These are phyloP conservation scores for Arbutus unedo DNA, from an alignment of 148 eudicot genomes.

Conservation along the genomic window DNA sequence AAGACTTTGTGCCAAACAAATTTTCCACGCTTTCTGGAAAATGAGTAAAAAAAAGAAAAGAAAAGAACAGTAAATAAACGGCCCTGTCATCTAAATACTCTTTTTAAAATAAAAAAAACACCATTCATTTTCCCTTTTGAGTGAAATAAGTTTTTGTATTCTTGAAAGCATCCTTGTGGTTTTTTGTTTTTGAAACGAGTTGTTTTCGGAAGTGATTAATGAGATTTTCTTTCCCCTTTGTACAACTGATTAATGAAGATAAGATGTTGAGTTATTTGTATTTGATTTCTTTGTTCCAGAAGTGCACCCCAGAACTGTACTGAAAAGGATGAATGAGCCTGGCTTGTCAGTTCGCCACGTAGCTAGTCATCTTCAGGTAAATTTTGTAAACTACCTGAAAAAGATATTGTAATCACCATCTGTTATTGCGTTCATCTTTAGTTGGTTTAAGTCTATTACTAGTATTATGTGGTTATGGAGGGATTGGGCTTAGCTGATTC, in stretches of 20 bases:
- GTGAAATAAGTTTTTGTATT: too few relatives aligned
- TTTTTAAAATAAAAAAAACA: too few relatives aligned
- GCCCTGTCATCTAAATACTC: background rate
- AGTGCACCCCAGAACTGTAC: constrained; percentile 9
- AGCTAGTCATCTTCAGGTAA: constrained; percentile 26
- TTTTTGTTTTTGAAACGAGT: too few relatives aligned
- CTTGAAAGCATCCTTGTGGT: too few relatives aligned
- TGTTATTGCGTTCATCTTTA: background rate
- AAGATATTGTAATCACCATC: background rate
- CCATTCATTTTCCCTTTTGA: too few relatives aligned
- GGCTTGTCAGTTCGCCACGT: constrained; percentile 10
- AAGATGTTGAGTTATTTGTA: background rate
- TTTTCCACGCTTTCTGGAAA: background rate
- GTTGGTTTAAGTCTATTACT: background rate
- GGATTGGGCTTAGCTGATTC: background rate
- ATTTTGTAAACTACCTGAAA: background rate
- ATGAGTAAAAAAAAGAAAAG: background rate
- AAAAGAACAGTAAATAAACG: background rate
- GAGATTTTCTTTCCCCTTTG: background rate
- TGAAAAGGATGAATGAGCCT: constrained; percentile 16
- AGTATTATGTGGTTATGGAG: background rate
- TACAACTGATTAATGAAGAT: background rate
- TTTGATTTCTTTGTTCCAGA: constrained; percentile 12
- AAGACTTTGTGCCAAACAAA: background rate
- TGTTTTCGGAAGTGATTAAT: too few relatives aligned